Base-by-base conservation (phyloP, 805 yeast species). In the Pichia sporocuriosa region DNA sequence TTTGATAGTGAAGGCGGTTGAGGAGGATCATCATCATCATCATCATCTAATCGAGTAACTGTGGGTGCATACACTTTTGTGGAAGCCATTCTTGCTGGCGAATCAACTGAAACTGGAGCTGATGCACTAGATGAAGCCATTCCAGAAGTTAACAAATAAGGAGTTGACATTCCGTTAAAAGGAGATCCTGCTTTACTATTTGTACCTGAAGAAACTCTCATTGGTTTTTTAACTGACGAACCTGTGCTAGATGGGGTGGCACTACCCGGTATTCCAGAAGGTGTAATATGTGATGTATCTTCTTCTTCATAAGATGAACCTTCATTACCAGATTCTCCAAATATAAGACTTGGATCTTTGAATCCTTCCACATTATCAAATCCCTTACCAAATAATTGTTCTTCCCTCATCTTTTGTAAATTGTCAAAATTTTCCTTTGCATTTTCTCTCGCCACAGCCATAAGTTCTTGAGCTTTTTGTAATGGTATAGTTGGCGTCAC, bases 401-500 rank as follows among this genome's bases (percentile, higher is more conserved):
- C 50, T 21, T 49, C 50, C 11, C 53, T 42, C 21, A 67, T 72
- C 55, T 54, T 72, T 58, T 68, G 75, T 63, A 69, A 47, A 29
- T 66, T 57, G 37, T 70, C 74, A 42, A 73, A 68, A 48, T 75
- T 77, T 40, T 69, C 54, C 48, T 70, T 73, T 0, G 84, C 79
- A 48, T 77, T 85, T 54, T 82, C 93, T 55, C 94, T 72, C 0
- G 95, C 93, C 51, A 81, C 84, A 2, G 85, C 81, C 53, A 87
- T 68, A 60, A 93, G 62, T 54, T 81, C 95, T 62, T 87, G 95
- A 0, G 98, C 98, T 53, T 78, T 80, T 36, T 79, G 76, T 48
- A 93, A 67, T 10, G 95, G 80, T 8, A 93, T 88, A 0, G 97
- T 90, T n/a, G 98, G 97, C 0, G 97, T 87, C 11, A 84, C 81